A percentile compares a stretch with the other conserved stretches of the same genome.
Evolutionary conservation across 257 asterid genomes (phyloP).

Genomic region (Nicotiana obtusifolia): DNA sequence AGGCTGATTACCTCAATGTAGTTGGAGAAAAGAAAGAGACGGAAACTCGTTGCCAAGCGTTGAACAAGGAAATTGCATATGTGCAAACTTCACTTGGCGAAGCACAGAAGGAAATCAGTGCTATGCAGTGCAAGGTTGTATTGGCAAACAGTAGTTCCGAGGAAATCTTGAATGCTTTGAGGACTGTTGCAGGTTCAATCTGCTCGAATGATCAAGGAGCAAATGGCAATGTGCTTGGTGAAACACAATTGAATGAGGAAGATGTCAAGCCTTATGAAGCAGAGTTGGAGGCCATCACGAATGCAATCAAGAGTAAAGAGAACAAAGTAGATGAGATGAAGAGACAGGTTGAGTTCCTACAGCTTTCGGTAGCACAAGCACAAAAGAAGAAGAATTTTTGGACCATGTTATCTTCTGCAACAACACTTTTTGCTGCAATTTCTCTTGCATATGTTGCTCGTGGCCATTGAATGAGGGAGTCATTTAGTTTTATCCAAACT

Average conservation of each 20-base stretch:
- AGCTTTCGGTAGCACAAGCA: constrained; percentile 42
- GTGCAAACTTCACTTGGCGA: constrained; percentile 25
- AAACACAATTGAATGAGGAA: constrained; percentile 26
- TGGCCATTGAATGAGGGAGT: constrained; percentile 35
- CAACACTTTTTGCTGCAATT: constrained; percentile 58
- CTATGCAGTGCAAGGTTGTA: constrained; percentile 34
- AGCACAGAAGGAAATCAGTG: constrained; percentile 27
- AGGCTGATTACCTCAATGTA: constrained; percentile 32
- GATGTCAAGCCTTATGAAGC: constrained; percentile 19
- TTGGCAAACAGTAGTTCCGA: constrained; percentile 32
- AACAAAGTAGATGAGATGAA: constrained; percentile 51
- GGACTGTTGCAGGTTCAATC: constrained; percentile 36
- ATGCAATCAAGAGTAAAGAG: constrained; percentile 43
- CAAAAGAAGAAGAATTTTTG: constrained; percentile 69
- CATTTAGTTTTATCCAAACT: not conserved
- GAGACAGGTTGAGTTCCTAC: constrained; percentile 42
- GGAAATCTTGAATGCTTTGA: constrained; percentile 47
- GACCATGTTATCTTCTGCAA: constrained; percentile 63
- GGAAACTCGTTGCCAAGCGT: constrained; percentile 28
- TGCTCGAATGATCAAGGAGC: constrained; percentile 28
- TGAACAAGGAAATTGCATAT: constrained; percentile 38
- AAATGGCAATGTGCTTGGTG: not conserved
- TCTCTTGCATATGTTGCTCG: constrained; percentile 58
- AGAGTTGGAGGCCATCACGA: constrained; percentile 55
- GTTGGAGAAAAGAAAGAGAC: constrained; percentile 36